A percentile compares a stretch with the other conserved stretches of the same genome.
Conservation (phyloP, 192 early-diverging fungal genomes). For the Coemansia sp. region DNA sequence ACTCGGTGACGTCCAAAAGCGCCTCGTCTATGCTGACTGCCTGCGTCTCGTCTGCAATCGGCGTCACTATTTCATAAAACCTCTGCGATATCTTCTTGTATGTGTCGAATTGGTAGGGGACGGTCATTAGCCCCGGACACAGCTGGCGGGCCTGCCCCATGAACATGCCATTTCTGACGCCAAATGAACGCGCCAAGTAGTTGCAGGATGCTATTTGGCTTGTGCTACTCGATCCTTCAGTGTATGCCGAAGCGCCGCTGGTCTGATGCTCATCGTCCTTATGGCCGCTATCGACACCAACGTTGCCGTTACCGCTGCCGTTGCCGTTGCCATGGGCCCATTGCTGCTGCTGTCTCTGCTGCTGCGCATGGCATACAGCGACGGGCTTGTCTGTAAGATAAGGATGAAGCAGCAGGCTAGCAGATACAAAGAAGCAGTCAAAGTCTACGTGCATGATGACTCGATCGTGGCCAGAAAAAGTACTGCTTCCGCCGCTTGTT, state of each 20-base stretch:
- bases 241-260: too few species aligned
- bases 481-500: not conserved
- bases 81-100: conserved; percentile 59
- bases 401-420: conserved; percentile 67
- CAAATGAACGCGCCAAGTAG: conserved; percentile 74
- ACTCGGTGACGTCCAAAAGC: too few species aligned
- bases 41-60: conserved; percentile 66
- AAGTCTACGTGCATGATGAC: conserved; percentile 84
- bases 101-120: conserved; percentile 77
- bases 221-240: conserved; percentile 14
- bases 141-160: conserved; percentile 65
- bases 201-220: conserved; percentile 83
- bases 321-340: not conserved
- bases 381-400: conserved; percentile 65
- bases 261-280: too few species aligned
- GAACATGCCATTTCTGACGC: conserved; percentile 77
- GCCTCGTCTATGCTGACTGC: conserved; percentile 87
- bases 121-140: conserved; percentile 60
- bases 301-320: not conserved
- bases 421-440: conserved; percentile 94
- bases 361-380: conserved; percentile 63
- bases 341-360: conserved; percentile 16
- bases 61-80: conserved; percentile 69
- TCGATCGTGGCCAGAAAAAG: not conserved
- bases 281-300: too few species aligned